Percentiles rank a stretch among this genome's conserved stretches.
Conservation (phyloP, 768 basidiomycete species). For the Lactarius sp. region DNA sequence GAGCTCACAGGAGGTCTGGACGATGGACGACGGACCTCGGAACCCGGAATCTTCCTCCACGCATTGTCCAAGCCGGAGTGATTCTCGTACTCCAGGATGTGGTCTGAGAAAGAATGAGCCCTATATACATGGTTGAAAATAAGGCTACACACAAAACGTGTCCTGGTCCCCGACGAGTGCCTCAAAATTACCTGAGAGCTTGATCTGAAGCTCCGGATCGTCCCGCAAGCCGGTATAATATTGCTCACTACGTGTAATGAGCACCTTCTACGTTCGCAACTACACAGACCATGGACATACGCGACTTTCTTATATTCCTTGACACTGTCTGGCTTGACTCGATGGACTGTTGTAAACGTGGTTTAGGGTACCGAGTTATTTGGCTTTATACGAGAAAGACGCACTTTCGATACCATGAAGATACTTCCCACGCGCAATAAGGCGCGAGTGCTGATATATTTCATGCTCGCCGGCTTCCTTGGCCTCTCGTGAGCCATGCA, state of each 20-base stretch:
- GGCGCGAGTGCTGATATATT: slow-evolving; percentile 74
- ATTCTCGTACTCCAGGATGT: slow-evolving; percentile 92
- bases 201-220: slow-evolving; percentile 69
- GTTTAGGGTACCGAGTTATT: slow-evolving; percentile 3
- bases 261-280: slow-evolving; percentile 5
- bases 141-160: slow-evolving; percentile 55
- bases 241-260: slow-evolving; percentile 49
- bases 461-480: slow-evolving; percentile 76
- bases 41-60: slow-evolving; percentile 52
- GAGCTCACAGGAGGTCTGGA: neutral
- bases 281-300: slow-evolving; percentile 40
- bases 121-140: neutral
- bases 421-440: slow-evolving; percentile 92
- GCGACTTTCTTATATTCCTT: slow-evolving; percentile 87
- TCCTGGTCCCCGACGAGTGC: slow-evolving; percentile 87
- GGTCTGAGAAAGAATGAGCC: slow-evolving; percentile 35
- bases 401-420: slow-evolving; percentile 85
- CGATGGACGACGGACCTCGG: slow-evolving; percentile 47
- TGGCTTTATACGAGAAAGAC: slow-evolving; percentile 28
- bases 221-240: slow-evolving; percentile 81
- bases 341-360: slow-evolving; percentile 56
- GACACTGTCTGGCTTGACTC: slow-evolving; percentile 73
- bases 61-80: slow-evolving; percentile 85
- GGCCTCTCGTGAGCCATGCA: slow-evolving; percentile 93
- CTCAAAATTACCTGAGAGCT: slow-evolving; percentile 94